Percentiles rank a stretch among this genome's conserved stretches.
These are phyloP conservation scores for Vitis rupestris DNA, from an alignment of 164 flowering plant species.

Conservation along the genomic window DNA sequence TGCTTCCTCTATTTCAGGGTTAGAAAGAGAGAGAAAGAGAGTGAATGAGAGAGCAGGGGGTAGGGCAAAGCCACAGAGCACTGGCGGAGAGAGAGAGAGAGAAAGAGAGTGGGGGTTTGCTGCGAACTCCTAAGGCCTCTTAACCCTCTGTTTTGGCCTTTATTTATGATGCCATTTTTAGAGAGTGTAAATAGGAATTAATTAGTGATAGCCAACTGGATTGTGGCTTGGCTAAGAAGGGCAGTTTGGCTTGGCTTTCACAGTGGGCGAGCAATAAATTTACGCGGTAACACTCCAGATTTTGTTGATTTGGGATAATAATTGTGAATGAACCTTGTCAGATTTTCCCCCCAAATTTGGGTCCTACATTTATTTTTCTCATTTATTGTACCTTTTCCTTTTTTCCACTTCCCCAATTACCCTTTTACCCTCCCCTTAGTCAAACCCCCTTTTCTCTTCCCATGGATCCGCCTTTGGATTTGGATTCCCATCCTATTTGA, in stretches of 20 bases:
- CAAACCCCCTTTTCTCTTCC: background rate
- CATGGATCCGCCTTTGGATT: background rate
- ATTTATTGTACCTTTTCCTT: constrained; percentile 5
- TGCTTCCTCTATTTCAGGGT: constrained; percentile 54
- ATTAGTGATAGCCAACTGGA: background rate
- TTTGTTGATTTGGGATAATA: background rate
- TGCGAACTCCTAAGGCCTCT: constrained; percentile 14
- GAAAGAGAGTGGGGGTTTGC: constrained; percentile 16
- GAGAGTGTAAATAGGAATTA: background rate
- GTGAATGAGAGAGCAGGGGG: background rate
- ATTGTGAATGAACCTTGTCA: constrained; percentile 25
- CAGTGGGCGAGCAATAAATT: too few relatives aligned
- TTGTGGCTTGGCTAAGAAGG: background rate
- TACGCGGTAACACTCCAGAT: background rate
- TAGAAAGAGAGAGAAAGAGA: constrained; percentile 19
- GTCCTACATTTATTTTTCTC: constrained; percentile 13
- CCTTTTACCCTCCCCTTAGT: background rate
- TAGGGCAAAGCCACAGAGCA: too few relatives aligned
- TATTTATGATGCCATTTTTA: constrained; percentile 16
- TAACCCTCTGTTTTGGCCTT: constrained; percentile 26
- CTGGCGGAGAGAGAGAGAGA: background rate
- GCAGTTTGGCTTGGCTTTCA: constrained; percentile 17
- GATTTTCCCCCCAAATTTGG: constrained; percentile 16
- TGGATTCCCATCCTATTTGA: constrained; percentile 6
- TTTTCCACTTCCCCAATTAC: background rate